These are phyloP conservation scores for Gnaphalium uliginosum DNA, from an alignment of 129 eudicot genomes.

Conservation along the genomic window DNA sequence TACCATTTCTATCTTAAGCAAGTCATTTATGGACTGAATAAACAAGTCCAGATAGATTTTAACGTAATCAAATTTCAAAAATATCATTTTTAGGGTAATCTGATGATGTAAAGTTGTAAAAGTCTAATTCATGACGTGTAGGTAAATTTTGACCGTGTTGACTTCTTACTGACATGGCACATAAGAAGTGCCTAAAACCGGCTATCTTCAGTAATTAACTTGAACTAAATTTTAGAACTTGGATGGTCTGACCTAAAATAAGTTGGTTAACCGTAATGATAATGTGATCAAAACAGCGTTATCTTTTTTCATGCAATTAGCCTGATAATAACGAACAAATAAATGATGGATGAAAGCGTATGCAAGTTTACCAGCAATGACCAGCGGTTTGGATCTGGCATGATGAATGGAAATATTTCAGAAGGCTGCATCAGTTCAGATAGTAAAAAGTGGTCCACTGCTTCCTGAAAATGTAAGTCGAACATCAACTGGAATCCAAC, in stretches of 20 bases:
- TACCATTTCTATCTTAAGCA: not conserved
- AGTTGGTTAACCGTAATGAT: not conserved
- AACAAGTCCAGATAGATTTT: not conserved
- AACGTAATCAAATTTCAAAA: not conserved
- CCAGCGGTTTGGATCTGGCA: constrained; percentile 99
- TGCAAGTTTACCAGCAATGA: constrained; percentile 72
- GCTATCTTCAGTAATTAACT: not conserved
- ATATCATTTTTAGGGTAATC: not conserved
- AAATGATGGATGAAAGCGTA: constrained; percentile 3
- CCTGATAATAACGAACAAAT: not conserved
- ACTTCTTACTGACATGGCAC: not conserved
- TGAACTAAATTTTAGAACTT: not conserved
- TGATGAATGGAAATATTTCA: constrained; percentile 94
- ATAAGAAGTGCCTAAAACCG: not conserved
- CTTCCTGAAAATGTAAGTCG: constrained; percentile 92
- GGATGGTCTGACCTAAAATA: not conserved
- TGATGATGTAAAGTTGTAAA: not conserved
- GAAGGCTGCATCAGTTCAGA: constrained; percentile 96
- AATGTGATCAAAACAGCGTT: not conserved
- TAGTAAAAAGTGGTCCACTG: constrained; percentile 79
- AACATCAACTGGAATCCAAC: constrained; percentile 91
- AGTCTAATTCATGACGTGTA: not conserved
- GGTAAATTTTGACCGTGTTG: not conserved
- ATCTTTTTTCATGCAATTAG: not conserved
- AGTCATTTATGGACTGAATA: not conserved